phyloP scores from a whole-genome alignment of 108 stramenopile genomes.

The Fistulifera solaris region DNA sequence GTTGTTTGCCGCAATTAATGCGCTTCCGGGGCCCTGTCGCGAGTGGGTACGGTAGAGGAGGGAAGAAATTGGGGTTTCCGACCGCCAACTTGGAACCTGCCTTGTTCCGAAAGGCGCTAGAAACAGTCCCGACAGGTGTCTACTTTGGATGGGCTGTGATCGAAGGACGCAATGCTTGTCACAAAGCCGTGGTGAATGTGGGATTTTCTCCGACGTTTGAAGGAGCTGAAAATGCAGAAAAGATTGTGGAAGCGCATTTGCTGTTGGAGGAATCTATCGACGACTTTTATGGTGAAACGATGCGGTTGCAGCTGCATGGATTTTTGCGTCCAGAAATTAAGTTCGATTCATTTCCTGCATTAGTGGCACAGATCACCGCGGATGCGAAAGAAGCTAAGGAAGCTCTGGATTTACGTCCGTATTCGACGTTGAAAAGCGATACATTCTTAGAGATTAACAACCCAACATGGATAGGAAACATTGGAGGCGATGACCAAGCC shows the following conservation, averaged over 20 bases:
- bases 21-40: slow-evolving; percentile 65
- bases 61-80: slow-evolving; percentile 82
- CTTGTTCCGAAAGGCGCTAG: slow-evolving; percentile 64
- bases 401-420: slow-evolving; percentile 27
- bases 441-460: slow-evolving; percentile 18
- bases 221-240: slow-evolving; percentile 76
- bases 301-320: slow-evolving; percentile 67
- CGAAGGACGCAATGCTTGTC: slow-evolving; percentile 24
- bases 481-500: slow-evolving; percentile 55
- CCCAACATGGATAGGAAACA: slow-evolving; percentile 50
- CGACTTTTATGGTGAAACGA: slow-evolving; percentile 76
- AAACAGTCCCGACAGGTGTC: slow-evolving; percentile 58
- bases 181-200: slow-evolving; percentile 84
- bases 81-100: slow-evolving; percentile 84
- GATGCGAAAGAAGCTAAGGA: slow-evolving; percentile 57
- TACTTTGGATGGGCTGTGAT: slow-evolving; percentile 80
- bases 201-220: slow-evolving; percentile 88
- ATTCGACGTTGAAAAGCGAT: slow-evolving; percentile 25
- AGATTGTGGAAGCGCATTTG: slow-evolving; percentile 87
- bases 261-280: slow-evolving; percentile 24
- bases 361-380: slow-evolving; percentile 61
- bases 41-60: slow-evolving; percentile 79
- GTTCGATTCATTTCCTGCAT: slow-evolving; percentile 65
- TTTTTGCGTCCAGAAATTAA: slow-evolving; percentile 74
- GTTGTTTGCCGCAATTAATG: slow-evolving; percentile 8